phyloP scores from a whole-genome alignment of 768 basidiomycete genomes.

The Tulasnella sp. region DNA sequence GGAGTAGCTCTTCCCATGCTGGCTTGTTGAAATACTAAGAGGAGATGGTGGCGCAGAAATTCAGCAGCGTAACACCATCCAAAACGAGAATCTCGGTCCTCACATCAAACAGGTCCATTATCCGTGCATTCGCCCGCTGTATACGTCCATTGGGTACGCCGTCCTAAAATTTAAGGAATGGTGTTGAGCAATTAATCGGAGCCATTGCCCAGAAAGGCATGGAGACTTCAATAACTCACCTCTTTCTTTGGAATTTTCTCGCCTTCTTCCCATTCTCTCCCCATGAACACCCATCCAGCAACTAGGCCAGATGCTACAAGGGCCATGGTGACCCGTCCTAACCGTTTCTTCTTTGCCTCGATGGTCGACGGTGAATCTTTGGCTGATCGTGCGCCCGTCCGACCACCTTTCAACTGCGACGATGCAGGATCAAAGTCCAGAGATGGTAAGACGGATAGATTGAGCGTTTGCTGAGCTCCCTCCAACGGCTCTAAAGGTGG shows the following conservation, averaged over 20 bases:
- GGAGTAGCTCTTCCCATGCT: constrained; percentile 83
- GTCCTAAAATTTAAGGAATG: background rate
- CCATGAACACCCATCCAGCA: constrained; percentile 51
- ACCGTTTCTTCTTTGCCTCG: constrained; percentile 53
- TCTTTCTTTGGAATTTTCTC: constrained; percentile 54
- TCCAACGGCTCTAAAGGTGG: too few relatives aligned
- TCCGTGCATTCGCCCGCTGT: constrained; percentile 16
- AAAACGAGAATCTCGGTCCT: background rate
- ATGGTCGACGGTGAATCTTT: constrained; percentile 68
- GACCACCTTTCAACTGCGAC: constrained; percentile 15
- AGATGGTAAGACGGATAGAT: constrained; percentile 5
- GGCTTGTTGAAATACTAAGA: constrained; percentile 88
- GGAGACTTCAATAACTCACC: constrained; percentile 33
- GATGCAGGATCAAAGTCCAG: constrained; percentile 16
- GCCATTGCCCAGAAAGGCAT: constrained; percentile 19
- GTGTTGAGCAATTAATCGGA: constrained; percentile 15
- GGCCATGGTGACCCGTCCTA: constrained; percentile 44
- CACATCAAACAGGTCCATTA: constrained; percentile 23
- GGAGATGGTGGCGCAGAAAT: background rate
- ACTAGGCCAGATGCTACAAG: constrained; percentile 46
- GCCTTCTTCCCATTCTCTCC: constrained; percentile 65
- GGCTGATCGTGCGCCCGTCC: constrained; percentile 68
- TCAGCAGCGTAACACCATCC: background rate
- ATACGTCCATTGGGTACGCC: constrained; percentile 11
- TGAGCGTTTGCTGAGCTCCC: too few relatives aligned